A percentile compares a stretch with the other conserved stretches of the same genome.
These are phyloP conservation scores for Trichophyton simii DNA, from an alignment of 2,329 filamentous ascomycete genomes.

Conservation along the genomic window DNA sequence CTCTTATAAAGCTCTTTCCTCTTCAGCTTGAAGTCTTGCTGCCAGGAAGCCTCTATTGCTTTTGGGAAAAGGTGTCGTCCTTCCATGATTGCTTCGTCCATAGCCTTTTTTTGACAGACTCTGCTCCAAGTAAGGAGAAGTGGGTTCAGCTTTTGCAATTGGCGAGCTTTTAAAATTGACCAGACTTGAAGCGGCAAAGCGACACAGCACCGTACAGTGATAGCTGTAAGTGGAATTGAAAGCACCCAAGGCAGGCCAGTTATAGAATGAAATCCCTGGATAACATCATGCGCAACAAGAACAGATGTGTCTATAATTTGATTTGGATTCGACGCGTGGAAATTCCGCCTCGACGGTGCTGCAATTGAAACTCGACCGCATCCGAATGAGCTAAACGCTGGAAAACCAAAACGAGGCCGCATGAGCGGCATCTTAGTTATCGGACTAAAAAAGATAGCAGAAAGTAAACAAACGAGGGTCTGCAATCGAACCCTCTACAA, in stretches of 20 bases:
- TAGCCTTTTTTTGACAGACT: neutral
- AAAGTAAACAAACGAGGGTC: neutral
- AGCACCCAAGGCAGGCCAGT: slow-evolving; percentile 42
- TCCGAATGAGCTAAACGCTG: neutral
- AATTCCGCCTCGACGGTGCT: slow-evolving; percentile 16
- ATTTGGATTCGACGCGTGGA: slow-evolving; percentile 38
- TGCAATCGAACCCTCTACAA: neutral
- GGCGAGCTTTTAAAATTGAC: slow-evolving; percentile 25
- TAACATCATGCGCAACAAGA: slow-evolving; percentile 33
- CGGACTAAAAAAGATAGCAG: neutral
- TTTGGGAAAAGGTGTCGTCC: slow-evolving; percentile 12
- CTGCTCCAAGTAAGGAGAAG: slow-evolving; percentile 28
- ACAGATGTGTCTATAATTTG: slow-evolving; percentile 34
- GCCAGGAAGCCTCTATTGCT: slow-evolving; percentile 17
- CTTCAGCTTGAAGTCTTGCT: neutral
- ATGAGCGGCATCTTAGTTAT: neutral
- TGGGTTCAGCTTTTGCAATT: slow-evolving; percentile 35
- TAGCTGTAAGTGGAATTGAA: slow-evolving; percentile 43
- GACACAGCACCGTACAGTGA: slow-evolving; percentile 38
- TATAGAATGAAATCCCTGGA: slow-evolving; percentile 39
- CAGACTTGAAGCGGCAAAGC: slow-evolving; percentile 38
- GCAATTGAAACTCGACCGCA: neutral
- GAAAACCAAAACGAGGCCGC: neutral
- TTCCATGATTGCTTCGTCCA: neutral
- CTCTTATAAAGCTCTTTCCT: slow-evolving; percentile 7